Evolutionary conservation across 805 yeast species (phyloP).

Genomic region (Candida multigemmis): DNA sequence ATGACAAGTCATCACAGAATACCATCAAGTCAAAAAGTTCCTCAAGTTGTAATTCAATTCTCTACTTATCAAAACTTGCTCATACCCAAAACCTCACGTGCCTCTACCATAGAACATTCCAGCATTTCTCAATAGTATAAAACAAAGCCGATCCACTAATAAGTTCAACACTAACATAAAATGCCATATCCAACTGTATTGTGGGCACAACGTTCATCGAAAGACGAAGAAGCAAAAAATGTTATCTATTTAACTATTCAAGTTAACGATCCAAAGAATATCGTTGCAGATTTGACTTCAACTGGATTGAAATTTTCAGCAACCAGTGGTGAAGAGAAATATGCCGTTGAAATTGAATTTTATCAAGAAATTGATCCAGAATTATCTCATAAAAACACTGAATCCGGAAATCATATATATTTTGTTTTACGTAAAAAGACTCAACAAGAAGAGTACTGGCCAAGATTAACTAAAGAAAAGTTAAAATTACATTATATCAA

Average conservation of each 20-base stretch:
- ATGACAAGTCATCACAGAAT: no score
- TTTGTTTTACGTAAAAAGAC: slow-evolving; percentile 66
- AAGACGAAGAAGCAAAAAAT: slow-evolving; percentile 64
- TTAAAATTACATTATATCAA: slow-evolving; percentile 69
- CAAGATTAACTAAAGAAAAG: slow-evolving; percentile 85
- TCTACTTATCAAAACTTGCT: no score
- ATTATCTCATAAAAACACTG: slow-evolving; percentile 47
- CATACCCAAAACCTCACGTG: no score
- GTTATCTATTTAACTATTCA: slow-evolving; percentile 65
- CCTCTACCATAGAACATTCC: no score
- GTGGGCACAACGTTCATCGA: slow-evolving; percentile 96
- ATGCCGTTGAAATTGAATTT: slow-evolving; percentile 65
- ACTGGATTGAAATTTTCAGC: slow-evolving; percentile 45
- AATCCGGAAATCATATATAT: slow-evolving; percentile 49
- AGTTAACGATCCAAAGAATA: slow-evolving; percentile 59
- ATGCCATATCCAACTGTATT: slow-evolving; percentile 43
- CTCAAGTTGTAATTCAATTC: no score
- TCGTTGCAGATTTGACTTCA: slow-evolving; percentile 53
- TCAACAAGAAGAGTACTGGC: slow-evolving; percentile 78
- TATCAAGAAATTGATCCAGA: slow-evolving; percentile 66
- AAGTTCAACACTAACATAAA: no score
- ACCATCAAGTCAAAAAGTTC: no score
- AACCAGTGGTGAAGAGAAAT: slow-evolving; percentile 36
- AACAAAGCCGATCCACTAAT: no score
- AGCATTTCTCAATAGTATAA: no score